phyloP scores from a whole-genome alignment of 2,329 filamentous ascomycete genomes.

The Epichloe amarillans region DNA sequence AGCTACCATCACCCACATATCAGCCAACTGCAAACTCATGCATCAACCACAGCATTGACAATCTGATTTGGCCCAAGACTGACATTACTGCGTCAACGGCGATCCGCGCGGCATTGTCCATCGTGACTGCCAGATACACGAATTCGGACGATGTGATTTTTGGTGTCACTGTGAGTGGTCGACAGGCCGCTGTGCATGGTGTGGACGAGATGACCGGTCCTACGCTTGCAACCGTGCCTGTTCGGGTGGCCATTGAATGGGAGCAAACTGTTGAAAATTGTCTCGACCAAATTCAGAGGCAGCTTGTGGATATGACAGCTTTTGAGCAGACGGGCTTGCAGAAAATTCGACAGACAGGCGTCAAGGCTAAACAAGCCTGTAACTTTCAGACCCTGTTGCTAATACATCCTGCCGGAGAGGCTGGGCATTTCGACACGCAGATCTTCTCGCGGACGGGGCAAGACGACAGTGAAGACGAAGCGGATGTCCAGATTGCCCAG shows the following conservation, averaged over 20 bases:
- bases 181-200: constrained; percentile 13
- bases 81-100: constrained; percentile 11
- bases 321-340: constrained; percentile 17
- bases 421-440: not conserved
- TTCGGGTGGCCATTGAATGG: constrained; percentile 8
- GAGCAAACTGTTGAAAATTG: constrained; percentile 5
- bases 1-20: not conserved
- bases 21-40: constrained; percentile 2
- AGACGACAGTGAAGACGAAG: not conserved
- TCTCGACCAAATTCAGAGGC: constrained; percentile 11
- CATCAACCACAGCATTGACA: not conserved
- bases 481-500: not conserved
- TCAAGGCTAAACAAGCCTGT: constrained; percentile 7
- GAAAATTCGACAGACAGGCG: constrained; percentile 12
- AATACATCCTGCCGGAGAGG: not conserved
- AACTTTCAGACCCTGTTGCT: constrained; percentile 9
- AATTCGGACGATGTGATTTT: constrained; percentile 18
- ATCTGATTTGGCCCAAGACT: constrained; percentile 4
- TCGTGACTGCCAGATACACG: constrained; percentile 25
- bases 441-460: not conserved
- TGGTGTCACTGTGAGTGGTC: constrained; percentile 14
- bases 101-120: constrained; percentile 14
- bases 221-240: constrained; percentile 15
- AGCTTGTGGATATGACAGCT: constrained; percentile 11
- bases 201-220: constrained; percentile 16